Conservation (phyloP, 1,284 basidiomycete species). For the Moesziomyces antarcticus region DNA sequence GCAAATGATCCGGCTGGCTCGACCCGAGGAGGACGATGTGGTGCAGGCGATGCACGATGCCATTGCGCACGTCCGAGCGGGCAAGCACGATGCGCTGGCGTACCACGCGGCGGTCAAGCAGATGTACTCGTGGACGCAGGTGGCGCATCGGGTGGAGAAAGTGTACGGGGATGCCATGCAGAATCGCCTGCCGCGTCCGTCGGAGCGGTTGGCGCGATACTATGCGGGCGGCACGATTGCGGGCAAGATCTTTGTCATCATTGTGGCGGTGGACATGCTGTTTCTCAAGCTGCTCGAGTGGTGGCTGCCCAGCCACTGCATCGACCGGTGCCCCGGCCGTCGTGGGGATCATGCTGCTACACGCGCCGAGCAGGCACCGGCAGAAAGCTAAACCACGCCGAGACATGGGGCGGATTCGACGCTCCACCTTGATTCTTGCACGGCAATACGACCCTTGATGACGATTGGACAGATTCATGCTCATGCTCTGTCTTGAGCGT, state of each 20-base stretch:
- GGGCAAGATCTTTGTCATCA: conserved; percentile 81
- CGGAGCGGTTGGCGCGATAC: conserved; percentile 67
- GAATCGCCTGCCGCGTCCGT: conserved; percentile 22
- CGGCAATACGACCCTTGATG: too few relatives aligned
- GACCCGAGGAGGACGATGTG: conserved; percentile 87
- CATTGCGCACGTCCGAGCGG: conserved; percentile 76
- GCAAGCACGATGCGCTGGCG: conserved; percentile 79
- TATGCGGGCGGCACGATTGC: conserved; percentile 77
- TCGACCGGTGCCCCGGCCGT: conserved; percentile 30
- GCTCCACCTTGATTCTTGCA: too few relatives aligned
- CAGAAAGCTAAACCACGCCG: background rate
- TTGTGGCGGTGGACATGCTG: conserved; percentile 81
- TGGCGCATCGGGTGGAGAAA: conserved; percentile 81
- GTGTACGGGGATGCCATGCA: conserved; percentile 81
- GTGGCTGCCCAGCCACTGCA: conserved; percentile 25
- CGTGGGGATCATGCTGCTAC: background rate
- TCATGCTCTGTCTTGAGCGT: too few relatives aligned
- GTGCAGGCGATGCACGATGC: conserved; percentile 84
- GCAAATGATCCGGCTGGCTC: conserved; percentile 92
- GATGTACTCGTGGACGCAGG: conserved; percentile 90
- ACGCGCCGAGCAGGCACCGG: too few relatives aligned
- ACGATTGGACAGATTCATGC: too few relatives aligned
- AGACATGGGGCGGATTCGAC: too few relatives aligned
- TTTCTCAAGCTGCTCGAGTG: conserved; percentile 79
- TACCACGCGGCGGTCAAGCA: conserved; percentile 81